Evolutionary conservation across 129 eudicot genomes (phyloP), one percentile per base, ranked within the genome.

Genomic region (Centaurea solstitialis): DNA sequence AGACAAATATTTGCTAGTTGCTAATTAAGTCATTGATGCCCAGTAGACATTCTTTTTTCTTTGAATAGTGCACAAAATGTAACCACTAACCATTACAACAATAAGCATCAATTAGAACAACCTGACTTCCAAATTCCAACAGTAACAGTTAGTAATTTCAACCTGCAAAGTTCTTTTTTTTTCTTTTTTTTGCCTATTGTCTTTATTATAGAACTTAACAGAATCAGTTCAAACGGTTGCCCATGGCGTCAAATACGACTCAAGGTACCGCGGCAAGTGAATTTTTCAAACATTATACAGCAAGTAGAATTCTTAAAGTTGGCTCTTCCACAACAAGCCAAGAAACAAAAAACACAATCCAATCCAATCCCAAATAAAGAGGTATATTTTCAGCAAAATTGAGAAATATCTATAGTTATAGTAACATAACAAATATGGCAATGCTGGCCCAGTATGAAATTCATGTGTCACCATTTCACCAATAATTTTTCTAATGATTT

Each of bases 401-500:
- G 59, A 39, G 53, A 41, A 73, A 67, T 47, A 74, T 67, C 70
- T 33, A 26, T 26, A 67, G 21, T 74, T 20, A 23, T n/a, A 4
- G 5, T 33, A 5, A 68, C 15, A 35, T 26, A 72, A 26, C 80
- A 75, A 75, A 75, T 50, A 35, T 75, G 62, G 72, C 9, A 81
- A 68, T 50, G 61, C 7, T 81, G 13, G 43, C 33, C 64, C 43
- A 53, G 15, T 33, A 11, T 50, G 70, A 67, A 47, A 50, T 21
- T 37, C 75, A 67, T 30, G 33, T 13, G 59, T 74, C 84, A 81
- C 79, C 28, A 74, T 33, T 33, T 33, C 37, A 43, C 24, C 37
- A 33, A 33, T 33, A 33, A 47, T 1, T 40, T 61, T 39, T n/a
- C 35, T 33, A 20, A 10, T 39, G 30, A 39, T 12, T 57, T 39